Percentiles rank a stretch among this genome's conserved stretches.
phyloP scores from a whole-genome alignment of 1,284 basidiomycete species.

The Prillingera fragicola region DNA sequence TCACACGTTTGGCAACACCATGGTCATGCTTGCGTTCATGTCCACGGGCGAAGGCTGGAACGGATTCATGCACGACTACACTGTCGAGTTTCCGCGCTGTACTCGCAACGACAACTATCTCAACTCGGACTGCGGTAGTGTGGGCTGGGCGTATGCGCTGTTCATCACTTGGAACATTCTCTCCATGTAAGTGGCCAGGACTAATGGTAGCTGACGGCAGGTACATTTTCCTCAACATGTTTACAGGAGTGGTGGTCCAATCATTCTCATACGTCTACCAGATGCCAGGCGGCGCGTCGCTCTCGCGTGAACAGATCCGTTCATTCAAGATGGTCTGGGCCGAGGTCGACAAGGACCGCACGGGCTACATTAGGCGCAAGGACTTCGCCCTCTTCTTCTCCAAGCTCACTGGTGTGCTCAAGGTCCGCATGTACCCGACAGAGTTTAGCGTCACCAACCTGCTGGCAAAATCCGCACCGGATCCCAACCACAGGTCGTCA shows the following conservation, averaged over 20 bases:
- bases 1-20: constrained; percentile 67
- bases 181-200: constrained; percentile 65
- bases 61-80: constrained; percentile 87
- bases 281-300: constrained; percentile 67
- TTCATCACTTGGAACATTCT: constrained; percentile 97
- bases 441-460: constrained; percentile 63
- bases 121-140: constrained; percentile 84
- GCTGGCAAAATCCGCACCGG: constrained; percentile 37
- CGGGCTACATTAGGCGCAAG: constrained; percentile 67
- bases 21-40: constrained; percentile 71
- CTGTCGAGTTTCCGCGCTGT: constrained; percentile 73
- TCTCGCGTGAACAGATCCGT: constrained; percentile 84
- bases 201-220: constrained; percentile 38
- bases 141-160: constrained; percentile 74
- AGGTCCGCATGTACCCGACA: constrained; percentile 72
- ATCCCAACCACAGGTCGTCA: constrained; percentile 24
- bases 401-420: constrained; percentile 57
- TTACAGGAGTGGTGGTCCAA: constrained; percentile 92
- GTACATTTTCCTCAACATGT: constrained; percentile 95
- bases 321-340: constrained; percentile 93
- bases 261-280: constrained; percentile 97
- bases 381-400: constrained; percentile 75
- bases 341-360: constrained; percentile 70
- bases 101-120: constrained; percentile 58
- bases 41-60: constrained; percentile 54